Evolutionary conservation across 805 yeast genomes (phyloP).

Genomic region (Isabelozyma heimii): DNA sequence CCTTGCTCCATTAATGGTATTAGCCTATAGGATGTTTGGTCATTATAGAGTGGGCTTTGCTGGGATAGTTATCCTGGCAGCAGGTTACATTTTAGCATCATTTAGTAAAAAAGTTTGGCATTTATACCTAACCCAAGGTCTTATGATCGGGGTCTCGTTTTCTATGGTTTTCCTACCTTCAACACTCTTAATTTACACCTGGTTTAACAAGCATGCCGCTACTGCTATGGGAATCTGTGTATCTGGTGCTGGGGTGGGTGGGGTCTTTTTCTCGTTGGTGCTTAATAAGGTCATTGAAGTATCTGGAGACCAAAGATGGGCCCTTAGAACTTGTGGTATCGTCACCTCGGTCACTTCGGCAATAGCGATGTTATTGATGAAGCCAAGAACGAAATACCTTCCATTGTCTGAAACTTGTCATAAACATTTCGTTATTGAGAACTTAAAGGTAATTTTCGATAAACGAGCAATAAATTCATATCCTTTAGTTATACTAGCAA

Average conservation of each 20-base stretch:
- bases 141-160: slow-evolving; percentile 48
- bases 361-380: slow-evolving; percentile 41
- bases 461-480: slow-evolving; percentile 19
- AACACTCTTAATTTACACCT: slow-evolving; percentile 43
- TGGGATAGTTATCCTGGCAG: slow-evolving; percentile 45
- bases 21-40: slow-evolving; percentile 50
- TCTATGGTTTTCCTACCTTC: slow-evolving; percentile 44
- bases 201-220: slow-evolving; percentile 46
- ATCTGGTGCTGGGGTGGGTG: slow-evolving; percentile 52
- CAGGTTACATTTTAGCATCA: slow-evolving; percentile 49
- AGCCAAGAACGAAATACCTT: slow-evolving; percentile 36
- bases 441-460: slow-evolving; percentile 36
- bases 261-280: slow-evolving; percentile 46
- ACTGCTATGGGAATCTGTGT: slow-evolving; percentile 48
- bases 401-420: slow-evolving; percentile 20
- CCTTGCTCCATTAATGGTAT: slow-evolving; percentile 50
- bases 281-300: slow-evolving; percentile 35
- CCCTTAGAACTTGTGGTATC: slow-evolving; percentile 38
- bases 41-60: slow-evolving; percentile 42
- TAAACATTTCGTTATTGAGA: slow-evolving; percentile 13
- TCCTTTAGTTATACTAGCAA: slow-evolving; percentile 19
- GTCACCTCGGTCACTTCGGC: slow-evolving; percentile 28
- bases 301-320: slow-evolving; percentile 45
- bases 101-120: slow-evolving; percentile 52
- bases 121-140: slow-evolving; percentile 50